Percentiles rank a stretch among this genome's conserved stretches.
These are phyloP conservation scores for Irpex sp. DNA, from an alignment of 1,284 basidiomycete species.

Conservation along the genomic window DNA sequence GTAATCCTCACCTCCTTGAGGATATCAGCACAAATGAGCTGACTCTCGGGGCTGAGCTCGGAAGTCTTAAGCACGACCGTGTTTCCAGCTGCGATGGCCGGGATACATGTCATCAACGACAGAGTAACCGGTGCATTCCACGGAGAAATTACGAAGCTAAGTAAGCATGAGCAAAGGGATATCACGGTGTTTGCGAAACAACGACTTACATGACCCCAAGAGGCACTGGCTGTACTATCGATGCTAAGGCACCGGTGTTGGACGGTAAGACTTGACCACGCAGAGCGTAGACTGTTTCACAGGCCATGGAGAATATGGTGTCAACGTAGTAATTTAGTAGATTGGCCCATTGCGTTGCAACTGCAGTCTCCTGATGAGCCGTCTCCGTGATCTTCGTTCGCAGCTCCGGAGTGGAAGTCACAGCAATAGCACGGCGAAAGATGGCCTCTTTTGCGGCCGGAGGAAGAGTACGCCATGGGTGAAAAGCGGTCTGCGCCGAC, in stretches of 20 bases:
- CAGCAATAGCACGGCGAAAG: conserved; percentile 42
- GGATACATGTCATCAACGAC: conserved; percentile 2
- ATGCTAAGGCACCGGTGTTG: conserved; percentile 4
- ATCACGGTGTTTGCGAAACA: background rate
- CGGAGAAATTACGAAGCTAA: conserved; percentile 11
- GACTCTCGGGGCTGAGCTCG: conserved; percentile 10
- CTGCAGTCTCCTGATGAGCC: conserved; percentile 38
- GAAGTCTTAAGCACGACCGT: conserved; percentile 13
- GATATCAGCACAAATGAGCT: conserved; percentile 8
- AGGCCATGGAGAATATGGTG: conserved; percentile 15
- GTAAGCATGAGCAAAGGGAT: too few relatives aligned
- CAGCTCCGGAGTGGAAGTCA: conserved; percentile 40
- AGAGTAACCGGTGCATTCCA: conserved; percentile 11
- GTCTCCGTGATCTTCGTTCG: conserved; percentile 31
- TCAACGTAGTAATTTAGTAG: conserved; percentile 19
- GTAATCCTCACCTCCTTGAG: conserved; percentile 8
- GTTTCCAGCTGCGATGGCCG: conserved; percentile 12
- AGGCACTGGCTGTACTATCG: conserved; percentile 4
- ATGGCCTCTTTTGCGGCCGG: conserved; percentile 38
- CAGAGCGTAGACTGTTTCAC: conserved; percentile 4
- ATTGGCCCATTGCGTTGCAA: conserved; percentile 22
- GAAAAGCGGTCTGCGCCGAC: conserved; percentile 44
- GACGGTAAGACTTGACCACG: conserved; percentile 11
- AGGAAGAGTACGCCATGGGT: conserved; percentile 42
- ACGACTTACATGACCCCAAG: conserved; percentile 12